Conservation (phyloP, 305 asterid genomes). For the Coffea humblotiana region DNA sequence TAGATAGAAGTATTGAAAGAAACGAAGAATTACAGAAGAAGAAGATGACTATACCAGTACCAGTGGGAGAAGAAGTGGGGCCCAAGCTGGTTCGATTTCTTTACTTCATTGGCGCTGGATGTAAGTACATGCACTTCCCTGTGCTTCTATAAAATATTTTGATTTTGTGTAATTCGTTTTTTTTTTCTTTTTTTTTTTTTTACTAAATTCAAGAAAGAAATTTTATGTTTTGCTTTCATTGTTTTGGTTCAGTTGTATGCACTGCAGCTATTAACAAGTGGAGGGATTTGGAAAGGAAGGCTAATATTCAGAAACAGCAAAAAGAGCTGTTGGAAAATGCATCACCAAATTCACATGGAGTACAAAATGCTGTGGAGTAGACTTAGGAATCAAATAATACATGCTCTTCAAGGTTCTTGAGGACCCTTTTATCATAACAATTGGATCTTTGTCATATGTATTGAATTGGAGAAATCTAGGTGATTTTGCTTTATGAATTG, state of each 20-base stretch:
- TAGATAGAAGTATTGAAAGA: neutral
- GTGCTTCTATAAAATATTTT: neutral
- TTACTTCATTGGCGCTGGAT: conserved; percentile 67
- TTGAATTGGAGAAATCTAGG: neutral
- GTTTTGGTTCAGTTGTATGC: conserved; percentile 41
- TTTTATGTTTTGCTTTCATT: neutral
- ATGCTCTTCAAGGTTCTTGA: neutral
- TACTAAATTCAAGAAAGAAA: neutral
- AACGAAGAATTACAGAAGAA: conserved; percentile 6
- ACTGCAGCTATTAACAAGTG: conserved; percentile 60
- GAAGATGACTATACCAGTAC: conserved; percentile 48
- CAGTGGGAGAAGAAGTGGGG: conserved; percentile 61
- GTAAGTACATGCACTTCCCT: conserved; percentile 21
- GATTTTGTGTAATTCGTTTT: neutral
- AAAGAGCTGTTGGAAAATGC: conserved; percentile 33
- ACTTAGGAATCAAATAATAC: neutral
- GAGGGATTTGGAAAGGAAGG: conserved; percentile 46
- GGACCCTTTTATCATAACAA: neutral
- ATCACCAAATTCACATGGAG: conserved; percentile 30
- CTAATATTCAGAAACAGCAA: conserved; percentile 37
- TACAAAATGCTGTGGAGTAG: conserved; percentile 39
- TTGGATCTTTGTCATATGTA: neutral
- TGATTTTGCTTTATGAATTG: too few species aligned
- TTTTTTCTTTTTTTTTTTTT: neutral
- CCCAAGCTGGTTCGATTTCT: conserved; percentile 57